Evolutionary conservation across 441 rosid species (phyloP).

Genomic region (Adansonia madagascariensis): DNA sequence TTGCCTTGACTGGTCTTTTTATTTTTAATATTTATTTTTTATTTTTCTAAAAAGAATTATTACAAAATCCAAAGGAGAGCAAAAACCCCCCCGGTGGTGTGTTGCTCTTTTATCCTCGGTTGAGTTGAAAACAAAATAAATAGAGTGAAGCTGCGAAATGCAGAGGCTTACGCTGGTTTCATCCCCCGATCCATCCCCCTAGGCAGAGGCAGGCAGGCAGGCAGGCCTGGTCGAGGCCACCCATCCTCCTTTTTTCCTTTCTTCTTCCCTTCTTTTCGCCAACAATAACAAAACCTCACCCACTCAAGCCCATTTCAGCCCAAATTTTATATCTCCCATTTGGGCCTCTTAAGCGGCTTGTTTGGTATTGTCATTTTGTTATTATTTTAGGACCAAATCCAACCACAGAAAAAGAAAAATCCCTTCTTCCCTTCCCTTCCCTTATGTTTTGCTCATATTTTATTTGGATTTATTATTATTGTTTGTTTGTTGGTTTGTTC

Average conservation of each 20-base stretch:
- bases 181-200: too few relatives aligned
- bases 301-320: neutral
- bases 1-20: neutral
- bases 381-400: neutral
- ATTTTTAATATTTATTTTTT: neutral
- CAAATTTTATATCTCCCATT: neutral
- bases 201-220: too few relatives aligned
- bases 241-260: too few relatives aligned
- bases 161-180: constrained; percentile 13
- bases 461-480: neutral
- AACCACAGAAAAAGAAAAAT: neutral
- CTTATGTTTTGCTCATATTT: neutral
- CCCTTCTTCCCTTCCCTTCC: neutral
- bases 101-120: neutral
- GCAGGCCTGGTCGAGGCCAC: too few relatives aligned
- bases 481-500: too few relatives aligned
- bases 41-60: neutral
- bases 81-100: neutral
- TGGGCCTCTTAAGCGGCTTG: too few relatives aligned
- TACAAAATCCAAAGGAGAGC: neutral
- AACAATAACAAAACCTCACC: neutral
- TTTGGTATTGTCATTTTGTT: neutral
- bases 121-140: neutral
- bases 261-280: too few relatives aligned
- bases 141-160: neutral